These are phyloP conservation scores for Oryza glumipatula DNA, from an alignment of 176 grass and related monocot genomes.

Conservation along the genomic window DNA sequence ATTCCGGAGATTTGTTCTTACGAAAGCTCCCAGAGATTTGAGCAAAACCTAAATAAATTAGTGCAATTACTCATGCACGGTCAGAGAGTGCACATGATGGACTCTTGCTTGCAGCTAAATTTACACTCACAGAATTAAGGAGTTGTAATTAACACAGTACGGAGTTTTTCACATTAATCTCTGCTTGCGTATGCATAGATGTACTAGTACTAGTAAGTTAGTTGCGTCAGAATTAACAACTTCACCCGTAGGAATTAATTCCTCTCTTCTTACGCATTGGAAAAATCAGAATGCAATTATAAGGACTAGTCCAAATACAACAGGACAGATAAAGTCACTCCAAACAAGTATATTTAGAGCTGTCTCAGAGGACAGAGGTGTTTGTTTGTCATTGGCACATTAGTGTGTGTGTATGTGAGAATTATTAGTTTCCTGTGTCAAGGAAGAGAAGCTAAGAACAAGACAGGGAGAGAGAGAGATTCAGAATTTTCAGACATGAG, in stretches of 20 bases:
- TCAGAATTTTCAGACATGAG: no score
- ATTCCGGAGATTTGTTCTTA: neutral
- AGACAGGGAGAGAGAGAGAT: no score
- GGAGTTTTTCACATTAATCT: neutral
- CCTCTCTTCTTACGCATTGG: neutral
- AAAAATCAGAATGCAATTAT: neutral
- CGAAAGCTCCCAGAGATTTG: neutral
- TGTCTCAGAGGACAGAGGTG: neutral
- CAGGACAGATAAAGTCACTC: neutral
- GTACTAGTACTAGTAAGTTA: neutral
- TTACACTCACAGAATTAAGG: neutral
- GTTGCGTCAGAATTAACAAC: neutral
- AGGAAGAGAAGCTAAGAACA: no score
- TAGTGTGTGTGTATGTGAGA: neutral
- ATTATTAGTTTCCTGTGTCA: neutral
- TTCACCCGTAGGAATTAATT: neutral
- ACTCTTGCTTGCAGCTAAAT: neutral
- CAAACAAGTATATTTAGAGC: neutral
- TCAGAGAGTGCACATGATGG: no score
- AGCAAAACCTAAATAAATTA: neutral
- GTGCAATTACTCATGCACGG: no score
- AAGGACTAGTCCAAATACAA: neutral
- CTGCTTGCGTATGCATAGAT: no score
- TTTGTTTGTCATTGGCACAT: neutral
- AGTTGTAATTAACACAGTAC: neutral